phyloP scores from a whole-genome alignment of 805 yeast species.

The Saccharomycopsis olivae region DNA sequence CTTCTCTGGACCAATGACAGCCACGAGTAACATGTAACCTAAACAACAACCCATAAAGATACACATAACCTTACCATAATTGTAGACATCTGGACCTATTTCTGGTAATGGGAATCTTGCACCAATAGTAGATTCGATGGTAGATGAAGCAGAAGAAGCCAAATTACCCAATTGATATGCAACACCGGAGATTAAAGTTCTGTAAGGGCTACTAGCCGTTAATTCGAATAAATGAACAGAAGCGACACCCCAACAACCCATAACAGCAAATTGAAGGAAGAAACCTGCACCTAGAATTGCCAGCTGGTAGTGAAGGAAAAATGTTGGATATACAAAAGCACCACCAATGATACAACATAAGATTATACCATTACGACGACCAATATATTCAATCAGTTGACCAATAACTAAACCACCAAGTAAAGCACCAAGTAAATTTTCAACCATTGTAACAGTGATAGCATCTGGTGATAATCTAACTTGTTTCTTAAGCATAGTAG shows the following conservation, averaged over 20 bases:
- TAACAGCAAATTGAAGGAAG: slow-evolving; percentile 54
- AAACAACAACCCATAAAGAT: slow-evolving; percentile 59
- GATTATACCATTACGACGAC: slow-evolving; percentile 49
- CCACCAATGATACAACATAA: slow-evolving; percentile 43
- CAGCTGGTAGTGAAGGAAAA: slow-evolving; percentile 31
- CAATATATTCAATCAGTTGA: slow-evolving; percentile 44
- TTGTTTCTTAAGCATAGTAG: slow-evolving; percentile 50
- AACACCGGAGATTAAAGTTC: slow-evolving; percentile 51
- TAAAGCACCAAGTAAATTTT: slow-evolving; percentile 59
- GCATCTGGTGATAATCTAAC: slow-evolving; percentile 34
- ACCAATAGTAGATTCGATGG: slow-evolving; percentile 56
- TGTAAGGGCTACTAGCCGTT: slow-evolving; percentile 52
- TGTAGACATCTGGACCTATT: slow-evolving; percentile 27
- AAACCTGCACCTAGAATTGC: slow-evolving; percentile 42
- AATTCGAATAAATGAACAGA: slow-evolving; percentile 58
- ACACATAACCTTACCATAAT: slow-evolving; percentile 65
- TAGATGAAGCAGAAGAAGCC: slow-evolving; percentile 60
- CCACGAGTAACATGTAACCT: slow-evolving; percentile 36
- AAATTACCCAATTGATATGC: slow-evolving; percentile 66
- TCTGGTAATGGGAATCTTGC: slow-evolving; percentile 41
- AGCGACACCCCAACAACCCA: slow-evolving; percentile 66
- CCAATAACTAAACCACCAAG: slow-evolving; percentile 52
- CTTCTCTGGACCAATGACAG: slow-evolving; percentile 50
- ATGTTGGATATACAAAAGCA: slow-evolving; percentile 53
- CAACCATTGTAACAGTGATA: slow-evolving; percentile 48